Conservation (phyloP, 371 early-diverging fungal genomes). For the Mortierella sp. region DNA sequence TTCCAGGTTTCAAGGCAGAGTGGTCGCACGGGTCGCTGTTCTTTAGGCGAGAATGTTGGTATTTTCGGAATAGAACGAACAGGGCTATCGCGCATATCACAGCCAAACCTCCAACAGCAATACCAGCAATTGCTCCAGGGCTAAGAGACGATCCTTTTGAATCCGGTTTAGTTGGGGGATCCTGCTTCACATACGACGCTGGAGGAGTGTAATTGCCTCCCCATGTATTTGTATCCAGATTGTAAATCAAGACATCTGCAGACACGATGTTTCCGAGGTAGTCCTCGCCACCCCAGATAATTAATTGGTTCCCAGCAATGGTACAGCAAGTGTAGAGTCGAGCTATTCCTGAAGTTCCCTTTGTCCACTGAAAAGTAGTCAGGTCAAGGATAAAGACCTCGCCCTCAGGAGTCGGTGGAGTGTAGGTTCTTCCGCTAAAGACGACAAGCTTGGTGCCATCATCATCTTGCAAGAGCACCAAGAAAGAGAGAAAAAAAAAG, state of each 20-base stretch:
- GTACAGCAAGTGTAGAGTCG: constrained; percentile 34
- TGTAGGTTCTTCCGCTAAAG: constrained; percentile 25
- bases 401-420: not conserved
- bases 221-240: constrained; percentile 24
- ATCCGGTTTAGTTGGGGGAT: not conserved
- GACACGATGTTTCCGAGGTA: not conserved
- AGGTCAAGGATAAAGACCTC: constrained; percentile 36
- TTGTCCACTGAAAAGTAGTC: constrained; percentile 8
- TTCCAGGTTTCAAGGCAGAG: too few relatives aligned
- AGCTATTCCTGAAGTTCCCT: constrained; percentile 22
- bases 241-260: constrained; percentile 22
- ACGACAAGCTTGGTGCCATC: constrained; percentile 33
- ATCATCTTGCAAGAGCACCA: constrained; percentile 13
- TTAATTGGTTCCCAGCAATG: constrained; percentile 31
- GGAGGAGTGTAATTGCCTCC: constrained; percentile 21
- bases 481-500: not conserved
- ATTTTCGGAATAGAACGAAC: constrained; percentile 17
- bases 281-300: constrained; percentile 37
- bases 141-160: not conserved
- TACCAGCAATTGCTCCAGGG: constrained; percentile 43
- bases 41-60: not conserved
- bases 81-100: constrained; percentile 16
- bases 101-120: constrained; percentile 24
- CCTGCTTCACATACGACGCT: constrained; percentile 14
- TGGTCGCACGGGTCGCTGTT: too few relatives aligned